Percentiles rank a stretch among this genome's conserved stretches.
phyloP scores from a whole-genome alignment of 2,329 filamentous ascomycete genomes.

The Apiospora hydei region DNA sequence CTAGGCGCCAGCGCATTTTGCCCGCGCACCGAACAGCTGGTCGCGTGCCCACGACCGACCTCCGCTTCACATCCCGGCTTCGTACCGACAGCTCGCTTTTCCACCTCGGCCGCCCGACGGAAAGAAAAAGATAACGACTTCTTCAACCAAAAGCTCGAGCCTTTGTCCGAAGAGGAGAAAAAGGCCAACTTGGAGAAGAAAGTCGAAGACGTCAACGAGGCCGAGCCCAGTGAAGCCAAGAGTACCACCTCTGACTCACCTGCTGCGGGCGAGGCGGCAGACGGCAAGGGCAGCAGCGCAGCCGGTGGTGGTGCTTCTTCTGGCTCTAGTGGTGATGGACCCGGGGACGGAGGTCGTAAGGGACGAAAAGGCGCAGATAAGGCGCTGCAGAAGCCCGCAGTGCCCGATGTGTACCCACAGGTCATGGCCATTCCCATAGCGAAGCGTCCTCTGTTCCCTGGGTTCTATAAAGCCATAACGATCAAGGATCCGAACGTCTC shows the following conservation, averaged over 20 bases:
- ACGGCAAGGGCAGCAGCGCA: conserved; percentile 66
- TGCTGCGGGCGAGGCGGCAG: conserved; percentile 55
- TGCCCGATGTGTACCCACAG: conserved; percentile 96
- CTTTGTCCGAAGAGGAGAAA: conserved; percentile 60
- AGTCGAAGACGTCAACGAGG: conserved; percentile 50
- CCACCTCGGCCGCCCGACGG: conserved; percentile 44
- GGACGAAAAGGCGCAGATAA: conserved; percentile 75
- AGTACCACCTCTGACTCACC: conserved; percentile 49
- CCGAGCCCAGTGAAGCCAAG: conserved; percentile 56
- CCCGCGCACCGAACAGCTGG: conserved; percentile 30
- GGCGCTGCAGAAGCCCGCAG: conserved; percentile 83
- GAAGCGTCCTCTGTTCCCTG: conserved; percentile 91
- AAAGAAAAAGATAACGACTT: conserved; percentile 56
- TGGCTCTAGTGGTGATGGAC: conserved; percentile 62
- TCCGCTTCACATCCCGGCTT: conserved; percentile 27
- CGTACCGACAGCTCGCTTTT: conserved; percentile 42
- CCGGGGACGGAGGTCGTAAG: conserved; percentile 71
- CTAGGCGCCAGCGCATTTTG: conserved; percentile 30
- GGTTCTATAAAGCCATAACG: conserved; percentile 98
- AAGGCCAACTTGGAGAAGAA: conserved; percentile 59
- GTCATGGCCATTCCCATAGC: conserved; percentile 97
- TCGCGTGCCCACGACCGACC: conserved; percentile 34
- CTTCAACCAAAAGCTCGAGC: conserved; percentile 57
- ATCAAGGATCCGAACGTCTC: conserved; percentile 93
- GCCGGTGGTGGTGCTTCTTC: conserved; percentile 60